phyloP scores from a whole-genome alignment of 2,329 filamentous ascomycete genomes.

The Phyllosticta citrichinensis region DNA sequence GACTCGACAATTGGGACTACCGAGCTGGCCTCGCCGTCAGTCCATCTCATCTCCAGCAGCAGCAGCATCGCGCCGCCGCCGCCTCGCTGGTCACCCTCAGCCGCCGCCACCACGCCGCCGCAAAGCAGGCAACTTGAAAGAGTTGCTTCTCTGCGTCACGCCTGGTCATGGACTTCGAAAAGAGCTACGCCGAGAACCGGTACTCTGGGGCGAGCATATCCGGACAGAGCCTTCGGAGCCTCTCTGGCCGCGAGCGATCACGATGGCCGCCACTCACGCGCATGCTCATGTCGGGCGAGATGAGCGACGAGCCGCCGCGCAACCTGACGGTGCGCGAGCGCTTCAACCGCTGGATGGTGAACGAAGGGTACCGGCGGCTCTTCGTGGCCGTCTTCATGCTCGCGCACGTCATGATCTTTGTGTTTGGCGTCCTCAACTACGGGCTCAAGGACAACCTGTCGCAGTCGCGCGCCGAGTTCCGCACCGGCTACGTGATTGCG shows the following conservation, averaged over 20 bases:
- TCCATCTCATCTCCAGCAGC: not conserved
- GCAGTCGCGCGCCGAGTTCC: constrained; percentile 53
- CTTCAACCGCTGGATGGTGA: constrained; percentile 82
- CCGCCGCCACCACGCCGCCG: not conserved
- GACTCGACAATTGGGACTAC: not conserved
- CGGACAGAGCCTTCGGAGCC: constrained; percentile 14
- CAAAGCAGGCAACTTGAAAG: not conserved
- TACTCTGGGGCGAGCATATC: constrained; percentile 11
- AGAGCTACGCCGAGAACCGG: not conserved
- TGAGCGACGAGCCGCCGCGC: constrained; percentile 63
- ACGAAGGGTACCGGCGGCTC: constrained; percentile 74
- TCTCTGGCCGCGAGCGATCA: constrained; percentile 51
- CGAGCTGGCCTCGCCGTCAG: not conserved
- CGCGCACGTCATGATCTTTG: constrained; percentile 66
- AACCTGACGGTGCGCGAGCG: constrained; percentile 59
- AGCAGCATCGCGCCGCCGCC: not conserved
- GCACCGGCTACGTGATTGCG: constrained; percentile 67
- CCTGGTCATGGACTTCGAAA: not conserved
- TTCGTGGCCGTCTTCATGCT: constrained; percentile 68
- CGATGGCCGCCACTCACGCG: constrained; percentile 75
- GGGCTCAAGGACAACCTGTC: constrained; percentile 48
- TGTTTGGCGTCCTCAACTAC: constrained; percentile 73
- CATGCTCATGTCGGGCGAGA: constrained; percentile 74
- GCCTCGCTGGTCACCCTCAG: not conserved
- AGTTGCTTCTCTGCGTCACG: not conserved